Percentiles rank a stretch among this genome's conserved stretches.
Conservation (phyloP, 2,329 filamentous ascomycete species). For the Microdochium bolleyi region DNA sequence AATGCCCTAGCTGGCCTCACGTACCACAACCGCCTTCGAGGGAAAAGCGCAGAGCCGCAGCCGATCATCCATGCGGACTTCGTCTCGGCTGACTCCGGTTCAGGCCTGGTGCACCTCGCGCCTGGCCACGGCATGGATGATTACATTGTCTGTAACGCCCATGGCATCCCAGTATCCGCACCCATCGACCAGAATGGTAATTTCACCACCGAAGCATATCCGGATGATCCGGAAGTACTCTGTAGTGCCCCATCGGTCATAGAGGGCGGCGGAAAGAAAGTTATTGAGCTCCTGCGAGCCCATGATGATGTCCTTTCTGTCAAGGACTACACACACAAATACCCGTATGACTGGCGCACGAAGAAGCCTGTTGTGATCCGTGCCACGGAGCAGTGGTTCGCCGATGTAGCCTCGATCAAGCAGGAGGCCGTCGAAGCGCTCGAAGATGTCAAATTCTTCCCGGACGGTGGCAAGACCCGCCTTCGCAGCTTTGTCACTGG, state of each 20-base stretch:
- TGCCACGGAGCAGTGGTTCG: constrained; percentile 97
- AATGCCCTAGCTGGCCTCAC: constrained; percentile 54
- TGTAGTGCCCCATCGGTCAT: constrained; percentile 62
- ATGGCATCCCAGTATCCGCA: constrained; percentile 67
- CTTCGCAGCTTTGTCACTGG: constrained; percentile 81
- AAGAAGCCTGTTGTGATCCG: constrained; percentile 86
- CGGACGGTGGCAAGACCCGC: constrained; percentile 62
- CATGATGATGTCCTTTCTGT: constrained; percentile 54
- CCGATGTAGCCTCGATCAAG: constrained; percentile 81
- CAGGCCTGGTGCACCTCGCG: constrained; percentile 89
- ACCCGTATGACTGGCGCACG: constrained; percentile 96
- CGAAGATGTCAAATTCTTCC: constrained; percentile 68
- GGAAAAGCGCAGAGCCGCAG: constrained; percentile 45
- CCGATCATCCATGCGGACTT: constrained; percentile 79
- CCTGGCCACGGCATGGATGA: constrained; percentile 97
- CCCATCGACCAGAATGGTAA: constrained; percentile 75
- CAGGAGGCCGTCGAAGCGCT: constrained; percentile 62
- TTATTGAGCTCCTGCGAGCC: constrained; percentile 58
- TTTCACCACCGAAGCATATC: constrained; percentile 75
- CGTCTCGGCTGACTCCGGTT: constrained; percentile 83
- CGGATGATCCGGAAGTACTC: constrained; percentile 59
- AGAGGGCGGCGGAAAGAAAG: constrained; percentile 57
- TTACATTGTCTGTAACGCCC: constrained; percentile 69
- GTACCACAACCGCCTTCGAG: constrained; percentile 66
- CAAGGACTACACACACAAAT: constrained; percentile 78